Evolutionary conservation across 768 basidiomycete genomes (phyloP), one percentile per base, ranked within the genome.

Genomic region (Boletus vinaceobasis): DNA sequence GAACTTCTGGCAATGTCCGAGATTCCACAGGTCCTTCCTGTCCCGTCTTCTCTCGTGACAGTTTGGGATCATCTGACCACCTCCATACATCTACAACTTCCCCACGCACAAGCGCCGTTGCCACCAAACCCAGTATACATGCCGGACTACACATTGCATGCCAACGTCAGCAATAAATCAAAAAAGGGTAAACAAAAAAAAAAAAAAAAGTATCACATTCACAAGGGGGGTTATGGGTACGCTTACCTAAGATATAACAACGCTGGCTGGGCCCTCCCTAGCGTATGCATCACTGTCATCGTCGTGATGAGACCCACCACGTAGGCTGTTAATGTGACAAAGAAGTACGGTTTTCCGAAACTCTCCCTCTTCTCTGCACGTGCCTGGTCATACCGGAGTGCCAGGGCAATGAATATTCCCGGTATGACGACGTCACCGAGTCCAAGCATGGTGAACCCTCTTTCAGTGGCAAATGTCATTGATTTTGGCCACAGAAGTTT

Each of bases 401-500:
- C 92, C 14, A 93, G 80, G 17, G 91, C 86, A 48, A 97, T 75
- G 71, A 98, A 90, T 35, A 79, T 76, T 23, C 81, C 80, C 0
- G 83, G 84, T 40, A 84, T 70, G 26, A 86, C 83, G 39, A 96
- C 83, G 68, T 97, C 95, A 26, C 95, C 95, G 1, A 98, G 76
- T 2, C 96, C 96, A 31, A 98, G 85, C 86, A 98, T 87, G 31
- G 92, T 88, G 67, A 82, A 89, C 5, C 91, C 92, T 29, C 77
- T 70, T 5, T 69, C 76, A 6, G 71, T 66, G 5, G 76, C 71
- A 60, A 86, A 77, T 1, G 46, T 51, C 21, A 83, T 56, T 1
- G 86, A 85, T 65, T 90, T 92, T 0, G 91, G 86, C 85, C 87
- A 93, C 36, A 95, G 76, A 32, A 98, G 78, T 73, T 97, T 98